phyloP scores from a whole-genome alignment of 305 asterid genomes.

The Vinca major region DNA sequence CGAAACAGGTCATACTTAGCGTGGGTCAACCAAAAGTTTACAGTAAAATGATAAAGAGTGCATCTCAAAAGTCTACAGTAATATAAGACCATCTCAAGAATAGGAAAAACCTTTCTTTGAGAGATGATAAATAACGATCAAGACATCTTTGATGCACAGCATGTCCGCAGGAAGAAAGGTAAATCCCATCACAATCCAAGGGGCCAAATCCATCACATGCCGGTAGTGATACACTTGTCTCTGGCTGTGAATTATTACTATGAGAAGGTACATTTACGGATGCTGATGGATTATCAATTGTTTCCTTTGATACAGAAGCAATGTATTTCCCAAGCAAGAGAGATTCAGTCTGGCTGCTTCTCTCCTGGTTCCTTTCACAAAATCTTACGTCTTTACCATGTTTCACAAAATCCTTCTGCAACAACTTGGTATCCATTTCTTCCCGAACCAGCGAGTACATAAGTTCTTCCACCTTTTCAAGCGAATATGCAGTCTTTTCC shows the following conservation, averaged over 20 bases:
- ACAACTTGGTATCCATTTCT: slow-evolving; percentile 27
- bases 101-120: slow-evolving; percentile 70
- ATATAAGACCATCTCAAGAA: background rate
- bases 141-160: slow-evolving; percentile 98
- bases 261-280: slow-evolving; percentile 33
- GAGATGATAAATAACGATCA: slow-evolving; percentile 79
- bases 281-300: slow-evolving; percentile 45
- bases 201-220: slow-evolving; percentile 59
- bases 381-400: slow-evolving; percentile 23
- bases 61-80: background rate
- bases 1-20: background rate
- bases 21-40: background rate
- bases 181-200: slow-evolving; percentile 64
- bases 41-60: background rate
- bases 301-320: slow-evolving; percentile 59
- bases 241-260: slow-evolving; percentile 29
- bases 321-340: slow-evolving; percentile 75
- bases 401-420: slow-evolving; percentile 20
- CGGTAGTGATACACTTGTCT: slow-evolving; percentile 22
- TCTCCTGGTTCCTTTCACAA: slow-evolving; percentile 22
- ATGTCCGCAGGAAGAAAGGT: slow-evolving; percentile 92
- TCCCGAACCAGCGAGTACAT: slow-evolving; percentile 43
- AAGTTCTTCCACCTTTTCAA: slow-evolving; percentile 56
- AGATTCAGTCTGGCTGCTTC: slow-evolving; percentile 31
- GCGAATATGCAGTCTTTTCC: slow-evolving; percentile 32